Percentiles rank a stretch among this genome's conserved stretches.
Evolutionary conservation across 495 filamentous ascomycete species (phyloP).

Genomic region (Penicillium bialowiezense): DNA sequence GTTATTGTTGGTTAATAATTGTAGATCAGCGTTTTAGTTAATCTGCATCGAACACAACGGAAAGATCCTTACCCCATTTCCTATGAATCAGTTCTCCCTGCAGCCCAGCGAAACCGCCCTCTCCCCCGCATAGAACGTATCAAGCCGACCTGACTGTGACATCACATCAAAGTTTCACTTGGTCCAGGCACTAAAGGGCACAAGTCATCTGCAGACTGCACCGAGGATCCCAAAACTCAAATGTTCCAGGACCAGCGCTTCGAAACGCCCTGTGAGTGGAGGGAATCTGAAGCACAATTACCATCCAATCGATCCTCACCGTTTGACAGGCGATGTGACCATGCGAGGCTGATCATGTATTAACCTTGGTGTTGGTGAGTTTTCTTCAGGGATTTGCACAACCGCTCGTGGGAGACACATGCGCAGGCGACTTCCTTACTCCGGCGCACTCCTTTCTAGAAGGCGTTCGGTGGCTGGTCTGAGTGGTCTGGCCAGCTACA

Average conservation of each 20-base stretch:
- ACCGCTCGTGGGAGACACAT: conserved; percentile 1
- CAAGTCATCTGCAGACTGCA: conserved; percentile 5
- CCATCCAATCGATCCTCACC: conserved; percentile 6
- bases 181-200: not conserved
- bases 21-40: too few species aligned
- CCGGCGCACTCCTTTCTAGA: conserved; percentile 1
- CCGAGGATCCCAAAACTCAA: conserved; percentile 6
- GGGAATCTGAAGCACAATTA: not conserved
- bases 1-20: not conserved
- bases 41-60: too few species aligned
- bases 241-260: conserved; percentile 11
- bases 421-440: not conserved
- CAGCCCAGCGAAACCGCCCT: not conserved
- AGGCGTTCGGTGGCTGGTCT: not conserved
- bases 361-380: not conserved
- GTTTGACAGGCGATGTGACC: conserved; percentile 4
- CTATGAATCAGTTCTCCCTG: too few species aligned
- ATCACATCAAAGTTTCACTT: conserved; percentile 10
- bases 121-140: conserved; percentile 3
- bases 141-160: not conserved
- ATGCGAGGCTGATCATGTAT: conserved; percentile 11
- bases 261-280: conserved; percentile 14
- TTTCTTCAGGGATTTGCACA: conserved; percentile 4
- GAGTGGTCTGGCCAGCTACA: not conserved
- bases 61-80: too few species aligned